Evolutionary conservation across 257 asterid genomes (phyloP), one percentile per base, ranked within the genome.

Genomic region (Solanum virginianum): DNA sequence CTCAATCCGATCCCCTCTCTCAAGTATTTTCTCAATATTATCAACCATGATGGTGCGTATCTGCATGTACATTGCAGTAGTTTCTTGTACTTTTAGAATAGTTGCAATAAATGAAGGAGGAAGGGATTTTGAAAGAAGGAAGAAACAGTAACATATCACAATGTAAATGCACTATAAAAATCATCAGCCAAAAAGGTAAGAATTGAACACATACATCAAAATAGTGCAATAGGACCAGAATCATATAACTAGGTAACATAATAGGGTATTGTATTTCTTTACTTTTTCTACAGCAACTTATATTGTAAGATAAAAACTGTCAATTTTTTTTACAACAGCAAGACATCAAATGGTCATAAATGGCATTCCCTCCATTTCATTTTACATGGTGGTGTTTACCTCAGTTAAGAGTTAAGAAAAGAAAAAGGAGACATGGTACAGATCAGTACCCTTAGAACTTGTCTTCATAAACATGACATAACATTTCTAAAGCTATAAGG

Each of bases 1-100:
- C 91, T 97, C 99, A 83, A 97, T 95, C 80, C 92, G 92, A 85
- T 97, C 98, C 83, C 99, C 99, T 89, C 99, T 93, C 88, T 97
- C 99, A 14, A 97, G 91, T 87, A 97, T 92, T 91, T 94, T 97
- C 91, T 97, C 99, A 86, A 97, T 95, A 92, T 97, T 95, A 89
- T 97, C 98, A 90, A 97, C 99, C 94, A 95, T 94, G 90, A 97
- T 92, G 51, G 99, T 93, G 68, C 97, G 96, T 80, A 97, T 92
- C 99, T 95, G 94, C 83, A 90, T 59, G 56, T 72, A 88, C 81
- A 71, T 82, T 83, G 86, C 56, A 68, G 83, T 17, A 29, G 83
- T 79, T 79, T 51, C 14, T 24, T 16, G 5, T 79, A 53, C 65
- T 79, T 79, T 26, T 79, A 53, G 49, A 53, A 79, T 26, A 53